Evolutionary conservation across 1,284 basidiomycete species (phyloP).

Genomic region (Peniophora sp.): DNA sequence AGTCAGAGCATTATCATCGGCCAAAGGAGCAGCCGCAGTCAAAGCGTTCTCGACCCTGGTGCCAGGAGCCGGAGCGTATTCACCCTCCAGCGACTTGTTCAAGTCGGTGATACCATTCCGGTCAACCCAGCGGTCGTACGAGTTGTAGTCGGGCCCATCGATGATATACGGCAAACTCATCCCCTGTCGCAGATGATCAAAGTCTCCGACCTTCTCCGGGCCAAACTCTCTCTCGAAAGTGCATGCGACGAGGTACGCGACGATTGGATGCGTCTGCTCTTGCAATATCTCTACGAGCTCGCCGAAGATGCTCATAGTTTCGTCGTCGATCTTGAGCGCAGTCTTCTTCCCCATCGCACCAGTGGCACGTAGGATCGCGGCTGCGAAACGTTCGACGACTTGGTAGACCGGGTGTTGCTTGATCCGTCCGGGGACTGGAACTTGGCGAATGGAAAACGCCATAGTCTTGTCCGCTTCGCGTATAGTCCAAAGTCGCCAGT

Average conservation of each 20-base stretch:
- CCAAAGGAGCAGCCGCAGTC: no score
- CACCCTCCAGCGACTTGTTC: slow-evolving; percentile 17
- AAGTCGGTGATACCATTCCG: slow-evolving; percentile 6
- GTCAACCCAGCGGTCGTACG: background rate
- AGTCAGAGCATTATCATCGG: no score
- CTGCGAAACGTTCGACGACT: slow-evolving; percentile 74
- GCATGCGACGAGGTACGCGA: slow-evolving; percentile 73
- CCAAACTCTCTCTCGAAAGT: slow-evolving; percentile 67
- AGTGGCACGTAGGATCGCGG: slow-evolving; percentile 76
- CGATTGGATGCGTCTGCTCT: slow-evolving; percentile 51
- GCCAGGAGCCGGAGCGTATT: slow-evolving; percentile 5
- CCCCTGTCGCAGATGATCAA: slow-evolving; percentile 64
- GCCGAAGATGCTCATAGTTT: slow-evolving; percentile 64
- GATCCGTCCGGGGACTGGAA: slow-evolving; percentile 73
- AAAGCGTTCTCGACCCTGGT: no score
- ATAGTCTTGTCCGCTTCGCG: slow-evolving; percentile 63
- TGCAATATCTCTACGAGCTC: slow-evolving; percentile 47
- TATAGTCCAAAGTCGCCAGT: slow-evolving; percentile 88
- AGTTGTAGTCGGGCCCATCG: slow-evolving; percentile 40
- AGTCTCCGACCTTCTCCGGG: slow-evolving; percentile 63
- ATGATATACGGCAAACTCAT: slow-evolving; percentile 67
- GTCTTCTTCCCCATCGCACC: slow-evolving; percentile 66
- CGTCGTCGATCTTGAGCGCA: slow-evolving; percentile 46
- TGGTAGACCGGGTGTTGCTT: slow-evolving; percentile 72
- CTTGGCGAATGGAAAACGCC: slow-evolving; percentile 37